A percentile compares a stretch with the other conserved stretches of the same genome.
phyloP scores from a whole-genome alignment of 2,329 filamentous ascomycete genomes.

The Periconia sp. region DNA sequence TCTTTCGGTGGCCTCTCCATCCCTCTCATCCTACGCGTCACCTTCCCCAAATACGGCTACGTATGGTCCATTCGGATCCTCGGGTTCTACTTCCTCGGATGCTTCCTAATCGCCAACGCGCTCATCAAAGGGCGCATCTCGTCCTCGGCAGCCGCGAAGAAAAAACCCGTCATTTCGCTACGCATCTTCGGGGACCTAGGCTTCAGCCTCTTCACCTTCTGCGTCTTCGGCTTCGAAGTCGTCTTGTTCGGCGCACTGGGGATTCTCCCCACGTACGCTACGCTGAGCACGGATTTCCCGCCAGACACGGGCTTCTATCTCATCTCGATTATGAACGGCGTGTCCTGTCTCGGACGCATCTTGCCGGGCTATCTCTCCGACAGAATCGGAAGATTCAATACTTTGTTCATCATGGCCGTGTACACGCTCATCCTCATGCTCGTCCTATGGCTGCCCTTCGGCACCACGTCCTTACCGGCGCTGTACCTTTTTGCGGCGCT shows the following conservation, averaged over 20 bases:
- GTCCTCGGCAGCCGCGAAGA: slow-evolving; percentile 29
- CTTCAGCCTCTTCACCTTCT: slow-evolving; percentile 37
- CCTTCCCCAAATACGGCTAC: slow-evolving; percentile 39
- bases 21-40: slow-evolving; percentile 37
- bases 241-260: slow-evolving; percentile 46
- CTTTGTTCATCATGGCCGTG: slow-evolving; percentile 39
- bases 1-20: slow-evolving; percentile 40
- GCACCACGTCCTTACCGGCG: slow-evolving; percentile 29
- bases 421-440: slow-evolving; percentile 41
- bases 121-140: slow-evolving; percentile 40
- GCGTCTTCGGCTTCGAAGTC: slow-evolving; percentile 39
- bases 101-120: slow-evolving; percentile 36
- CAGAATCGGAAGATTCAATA: slow-evolving; percentile 46
- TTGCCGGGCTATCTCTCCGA: slow-evolving; percentile 45
- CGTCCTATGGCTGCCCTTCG: slow-evolving; percentile 38
- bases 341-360: slow-evolving; percentile 44
- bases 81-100: slow-evolving; percentile 37
- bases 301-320: slow-evolving; percentile 39
- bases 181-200: slow-evolving; percentile 38
- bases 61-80: slow-evolving; percentile 44
- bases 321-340: slow-evolving; percentile 44
- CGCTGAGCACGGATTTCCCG: slow-evolving; percentile 38
- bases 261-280: slow-evolving; percentile 45
- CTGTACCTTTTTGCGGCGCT: slow-evolving; percentile 46
- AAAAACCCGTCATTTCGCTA: slow-evolving; percentile 38